phyloP scores from a whole-genome alignment of 257 asterid species.

The Nicotiana undulata region DNA sequence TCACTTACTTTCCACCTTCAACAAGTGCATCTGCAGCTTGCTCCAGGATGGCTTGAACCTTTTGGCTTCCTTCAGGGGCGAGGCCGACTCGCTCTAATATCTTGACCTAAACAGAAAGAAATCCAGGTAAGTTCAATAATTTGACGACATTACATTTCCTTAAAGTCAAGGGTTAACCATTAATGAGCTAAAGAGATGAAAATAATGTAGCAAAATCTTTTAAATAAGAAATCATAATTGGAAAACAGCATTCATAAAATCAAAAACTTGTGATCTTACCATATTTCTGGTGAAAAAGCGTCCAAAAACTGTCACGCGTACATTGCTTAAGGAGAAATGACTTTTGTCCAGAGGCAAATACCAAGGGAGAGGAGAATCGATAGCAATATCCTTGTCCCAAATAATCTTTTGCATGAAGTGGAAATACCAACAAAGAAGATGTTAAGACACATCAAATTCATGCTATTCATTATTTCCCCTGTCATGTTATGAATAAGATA shows the following conservation, averaged over 20 bases:
- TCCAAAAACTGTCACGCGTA: conserved; percentile 11
- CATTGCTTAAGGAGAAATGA: conserved; percentile 3
- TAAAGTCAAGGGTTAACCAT: background rate
- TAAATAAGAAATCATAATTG: background rate
- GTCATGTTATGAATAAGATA: background rate
- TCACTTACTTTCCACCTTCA: conserved; percentile 11
- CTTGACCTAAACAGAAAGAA: conserved; percentile 7
- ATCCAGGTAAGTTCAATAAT: background rate
- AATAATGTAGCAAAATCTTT: background rate
- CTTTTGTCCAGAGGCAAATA: conserved; percentile 12
- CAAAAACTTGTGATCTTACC: background rate
- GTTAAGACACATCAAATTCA: background rate
- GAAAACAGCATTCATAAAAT: background rate
- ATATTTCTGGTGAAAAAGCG: conserved; percentile 16
- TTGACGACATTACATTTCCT: background rate
- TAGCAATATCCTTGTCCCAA: conserved; percentile 13
- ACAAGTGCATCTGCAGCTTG: conserved; percentile 11
- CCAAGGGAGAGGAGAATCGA: conserved; percentile 10
- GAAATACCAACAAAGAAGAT: background rate
- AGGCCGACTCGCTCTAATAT: conserved; percentile 8
- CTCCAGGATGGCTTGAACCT: conserved; percentile 13
- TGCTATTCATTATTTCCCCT: background rate
- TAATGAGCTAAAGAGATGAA: background rate
- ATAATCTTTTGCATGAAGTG: conserved; percentile 1
- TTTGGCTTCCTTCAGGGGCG: conserved; percentile 12